phyloP scores from a whole-genome alignment of 257 asterid genomes.

The Cynanchum wilfordii region DNA sequence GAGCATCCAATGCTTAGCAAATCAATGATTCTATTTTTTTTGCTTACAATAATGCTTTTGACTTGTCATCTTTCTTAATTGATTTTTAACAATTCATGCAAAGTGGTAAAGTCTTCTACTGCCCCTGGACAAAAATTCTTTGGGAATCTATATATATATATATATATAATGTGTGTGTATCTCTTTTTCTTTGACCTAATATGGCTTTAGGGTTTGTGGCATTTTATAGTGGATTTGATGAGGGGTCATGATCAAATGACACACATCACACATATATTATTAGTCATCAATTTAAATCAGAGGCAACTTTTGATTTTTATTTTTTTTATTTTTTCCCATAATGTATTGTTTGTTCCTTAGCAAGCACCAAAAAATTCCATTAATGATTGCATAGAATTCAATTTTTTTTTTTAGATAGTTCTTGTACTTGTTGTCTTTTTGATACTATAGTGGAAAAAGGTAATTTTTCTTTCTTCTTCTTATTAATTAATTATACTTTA shows the following conservation, averaged over 20 bases:
- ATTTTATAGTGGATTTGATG: not conserved
- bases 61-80: not conserved
- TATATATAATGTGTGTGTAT: not conserved
- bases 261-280: not conserved
- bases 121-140: not conserved
- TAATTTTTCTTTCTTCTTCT: too few relatives aligned
- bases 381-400: not conserved
- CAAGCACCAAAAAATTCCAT: not conserved
- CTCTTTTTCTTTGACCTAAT: slow-evolving; percentile 2
- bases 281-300: not conserved
- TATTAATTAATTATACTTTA: too few relatives aligned
- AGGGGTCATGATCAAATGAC: slow-evolving; percentile 4
- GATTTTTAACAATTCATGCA: not conserved
- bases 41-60: not conserved
- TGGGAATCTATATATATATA: not conserved
- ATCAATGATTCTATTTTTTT: not conserved
- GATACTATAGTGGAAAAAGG: not conserved
- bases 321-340: not conserved
- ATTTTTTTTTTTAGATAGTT: not conserved
- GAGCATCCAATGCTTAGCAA: not conserved
- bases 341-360: slow-evolving; percentile 8
- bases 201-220: not conserved
- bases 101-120: too few relatives aligned
- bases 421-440: not conserved
- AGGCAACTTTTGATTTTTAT: not conserved